These are phyloP conservation scores for Aspergillus asperescens DNA, from an alignment of 495 filamentous ascomycete species.

Conservation along the genomic window DNA sequence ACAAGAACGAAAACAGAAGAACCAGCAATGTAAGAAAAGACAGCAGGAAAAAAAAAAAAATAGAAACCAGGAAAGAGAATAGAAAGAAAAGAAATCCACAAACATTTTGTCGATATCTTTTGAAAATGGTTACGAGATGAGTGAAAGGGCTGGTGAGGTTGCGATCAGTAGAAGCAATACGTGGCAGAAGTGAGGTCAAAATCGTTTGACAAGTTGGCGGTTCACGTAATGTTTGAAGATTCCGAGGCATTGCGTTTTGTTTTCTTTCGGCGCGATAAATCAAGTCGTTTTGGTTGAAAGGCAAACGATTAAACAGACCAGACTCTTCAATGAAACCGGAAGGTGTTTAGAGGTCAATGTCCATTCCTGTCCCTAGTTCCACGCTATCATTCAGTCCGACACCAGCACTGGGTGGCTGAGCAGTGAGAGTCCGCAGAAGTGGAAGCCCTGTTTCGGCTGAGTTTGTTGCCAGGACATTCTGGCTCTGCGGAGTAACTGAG, in stretches of 20 bases:
- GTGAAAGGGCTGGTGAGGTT: slow-evolving; percentile 1
- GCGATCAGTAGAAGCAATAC: slow-evolving; percentile 9
- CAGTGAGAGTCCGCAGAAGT: slow-evolving; percentile 33
- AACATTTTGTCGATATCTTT: slow-evolving; percentile 13
- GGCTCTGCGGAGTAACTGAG: background rate
- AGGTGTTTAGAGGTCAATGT: slow-evolving; percentile 27
- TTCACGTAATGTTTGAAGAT: background rate
- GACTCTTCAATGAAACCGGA: no score
- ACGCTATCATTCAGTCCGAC: slow-evolving; percentile 24
- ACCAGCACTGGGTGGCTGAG: slow-evolving; percentile 22
- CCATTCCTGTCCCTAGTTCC: slow-evolving; percentile 34
- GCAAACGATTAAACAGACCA: background rate
- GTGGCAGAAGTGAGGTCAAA: slow-evolving; percentile 2
- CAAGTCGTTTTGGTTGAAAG: background rate
- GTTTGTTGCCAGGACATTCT: slow-evolving; percentile 20
- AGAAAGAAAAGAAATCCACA: slow-evolving; percentile 14
- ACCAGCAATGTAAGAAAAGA: slow-evolving; percentile 2
- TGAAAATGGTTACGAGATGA: slow-evolving; percentile 6
- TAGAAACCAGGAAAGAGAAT: slow-evolving; percentile 5
- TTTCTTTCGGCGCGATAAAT: background rate
- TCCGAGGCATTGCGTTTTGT: background rate
- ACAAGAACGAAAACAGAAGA: background rate
- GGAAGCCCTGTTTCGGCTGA: slow-evolving; percentile 27
- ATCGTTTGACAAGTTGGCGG: background rate
- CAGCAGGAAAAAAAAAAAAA: slow-evolving; percentile 4